phyloP scores from a whole-genome alignment of 768 basidiomycete genomes.

The Boletus reticuloceps region DNA sequence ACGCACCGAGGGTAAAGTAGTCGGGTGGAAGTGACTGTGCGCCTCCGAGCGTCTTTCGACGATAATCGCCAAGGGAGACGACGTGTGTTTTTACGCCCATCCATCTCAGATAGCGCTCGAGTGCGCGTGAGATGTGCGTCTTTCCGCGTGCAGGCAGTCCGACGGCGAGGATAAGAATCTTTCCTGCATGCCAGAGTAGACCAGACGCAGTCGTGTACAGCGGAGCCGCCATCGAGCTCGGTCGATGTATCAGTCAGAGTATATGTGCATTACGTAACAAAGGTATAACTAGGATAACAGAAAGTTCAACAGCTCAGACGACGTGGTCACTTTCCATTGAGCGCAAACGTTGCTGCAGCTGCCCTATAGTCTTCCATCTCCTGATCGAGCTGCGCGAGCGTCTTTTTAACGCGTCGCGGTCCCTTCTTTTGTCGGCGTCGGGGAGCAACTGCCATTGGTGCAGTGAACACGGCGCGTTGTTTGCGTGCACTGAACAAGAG shows the following conservation, averaged over 20 bases:
- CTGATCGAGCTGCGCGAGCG: slow-evolving; percentile 62
- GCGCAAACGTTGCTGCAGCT: slow-evolving; percentile 29
- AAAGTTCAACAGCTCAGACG: neutral
- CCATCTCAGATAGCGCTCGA: slow-evolving; percentile 98
- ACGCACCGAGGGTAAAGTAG: slow-evolving; percentile 82
- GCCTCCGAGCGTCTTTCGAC: slow-evolving; percentile 84
- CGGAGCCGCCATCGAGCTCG: slow-evolving; percentile 72
- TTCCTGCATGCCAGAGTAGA: slow-evolving; percentile 87
- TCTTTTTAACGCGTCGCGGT: slow-evolving; percentile 69
- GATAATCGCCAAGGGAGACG: slow-evolving; percentile 92
- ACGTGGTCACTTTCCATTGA: slow-evolving; percentile 11
- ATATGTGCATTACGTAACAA: slow-evolving; percentile 16
- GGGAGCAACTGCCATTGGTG: slow-evolving; percentile 29
- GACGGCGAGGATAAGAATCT: slow-evolving; percentile 90
- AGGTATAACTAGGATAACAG: neutral
- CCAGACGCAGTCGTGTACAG: slow-evolving; percentile 91
- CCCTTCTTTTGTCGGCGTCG: slow-evolving; percentile 64
- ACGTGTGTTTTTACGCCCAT: slow-evolving; percentile 96
- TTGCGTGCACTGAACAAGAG: slow-evolving; percentile 18
- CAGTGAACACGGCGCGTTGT: slow-evolving; percentile 8
- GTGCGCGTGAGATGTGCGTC: slow-evolving; percentile 92
- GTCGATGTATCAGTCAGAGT: neutral
- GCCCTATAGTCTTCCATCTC: slow-evolving; percentile 80
- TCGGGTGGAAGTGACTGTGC: slow-evolving; percentile 87
- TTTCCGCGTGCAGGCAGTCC: slow-evolving; percentile 94